These are phyloP conservation scores for Telfairia occidentalis DNA, from an alignment of 331 rosid species.

Conservation along the genomic window DNA sequence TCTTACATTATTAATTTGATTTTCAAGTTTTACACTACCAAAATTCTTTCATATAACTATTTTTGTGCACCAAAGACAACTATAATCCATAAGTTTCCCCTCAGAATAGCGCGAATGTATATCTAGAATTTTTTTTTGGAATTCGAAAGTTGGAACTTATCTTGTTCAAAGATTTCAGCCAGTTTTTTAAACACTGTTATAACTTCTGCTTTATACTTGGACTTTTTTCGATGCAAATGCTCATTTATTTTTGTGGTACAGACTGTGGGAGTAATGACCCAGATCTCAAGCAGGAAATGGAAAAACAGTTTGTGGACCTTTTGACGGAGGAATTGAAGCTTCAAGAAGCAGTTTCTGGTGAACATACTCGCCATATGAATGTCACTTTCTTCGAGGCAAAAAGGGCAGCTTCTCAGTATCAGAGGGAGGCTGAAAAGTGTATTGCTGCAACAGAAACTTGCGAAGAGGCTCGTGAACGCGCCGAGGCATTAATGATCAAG, in stretches of 20 bases:
- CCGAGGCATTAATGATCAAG: slow-evolving; percentile 56
- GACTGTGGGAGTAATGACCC: slow-evolving; percentile 91
- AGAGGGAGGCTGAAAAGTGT: slow-evolving; percentile 94
- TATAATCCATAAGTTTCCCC: not conserved
- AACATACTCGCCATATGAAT: slow-evolving; percentile 74
- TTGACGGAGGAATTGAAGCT: slow-evolving; percentile 78
- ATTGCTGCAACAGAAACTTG: slow-evolving; percentile 87
- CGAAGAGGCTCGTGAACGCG: slow-evolving; percentile 79
- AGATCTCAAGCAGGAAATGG: slow-evolving; percentile 86
- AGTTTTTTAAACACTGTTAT: not conserved
- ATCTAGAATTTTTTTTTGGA: not conserved
- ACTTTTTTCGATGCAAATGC: not conserved
- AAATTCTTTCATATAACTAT: not conserved
- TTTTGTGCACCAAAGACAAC: not conserved
- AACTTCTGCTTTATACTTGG: not conserved
- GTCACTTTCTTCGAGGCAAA: slow-evolving; percentile 75
- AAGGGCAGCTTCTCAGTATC: slow-evolving; percentile 85
- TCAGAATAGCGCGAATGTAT: not conserved
- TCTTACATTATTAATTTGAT: not conserved
- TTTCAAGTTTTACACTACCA: not conserved
- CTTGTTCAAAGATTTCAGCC: not conserved
- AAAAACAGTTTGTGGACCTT: slow-evolving; percentile 95
- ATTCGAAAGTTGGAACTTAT: not conserved
- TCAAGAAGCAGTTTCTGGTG: slow-evolving; percentile 71
- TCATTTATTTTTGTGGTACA: slow-evolving; percentile 21